Percentiles rank a stretch among this genome's conserved stretches.
These are phyloP conservation scores for Starmerella gropengiesseri DNA, from an alignment of 805 yeast genomes.

Conservation along the genomic window DNA sequence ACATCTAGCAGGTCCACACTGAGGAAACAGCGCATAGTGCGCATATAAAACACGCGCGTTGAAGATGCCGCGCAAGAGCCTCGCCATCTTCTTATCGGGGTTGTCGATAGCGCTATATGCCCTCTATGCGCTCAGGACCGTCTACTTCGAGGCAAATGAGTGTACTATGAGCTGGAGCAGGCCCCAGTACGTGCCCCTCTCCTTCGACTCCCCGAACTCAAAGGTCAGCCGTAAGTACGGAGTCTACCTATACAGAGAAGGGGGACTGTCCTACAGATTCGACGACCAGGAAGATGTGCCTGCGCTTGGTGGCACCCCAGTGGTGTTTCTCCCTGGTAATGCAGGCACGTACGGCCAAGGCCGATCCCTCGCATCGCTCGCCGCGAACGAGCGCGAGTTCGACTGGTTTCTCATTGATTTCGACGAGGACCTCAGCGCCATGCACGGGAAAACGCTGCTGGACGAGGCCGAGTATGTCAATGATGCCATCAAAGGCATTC, in stretches of 20 bases:
- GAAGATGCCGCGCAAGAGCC: neutral
- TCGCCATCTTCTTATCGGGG: neutral
- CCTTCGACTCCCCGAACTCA: slow-evolving; percentile 14
- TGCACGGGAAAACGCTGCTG: slow-evolving; percentile 84
- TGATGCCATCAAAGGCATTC: slow-evolving; percentile 71
- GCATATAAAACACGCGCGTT: too few relatives aligned
- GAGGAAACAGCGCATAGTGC: too few relatives aligned
- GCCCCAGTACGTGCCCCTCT: slow-evolving; percentile 17
- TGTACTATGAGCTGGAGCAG: slow-evolving; percentile 22
- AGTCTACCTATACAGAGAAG: slow-evolving; percentile 79
- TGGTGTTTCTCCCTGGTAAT: slow-evolving; percentile 90
- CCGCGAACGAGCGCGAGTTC: slow-evolving; percentile 46
- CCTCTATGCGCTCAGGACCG: neutral
- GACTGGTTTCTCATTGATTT: slow-evolving; percentile 91
- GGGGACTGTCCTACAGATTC: slow-evolving; percentile 32
- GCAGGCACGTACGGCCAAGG: slow-evolving; percentile 91
- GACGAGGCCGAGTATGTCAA: slow-evolving; percentile 91
- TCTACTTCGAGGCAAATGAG: slow-evolving; percentile 15
- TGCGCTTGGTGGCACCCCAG: slow-evolving; percentile 69
- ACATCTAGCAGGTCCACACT: too few relatives aligned
- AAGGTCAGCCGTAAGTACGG: slow-evolving; percentile 38
- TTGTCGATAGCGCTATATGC: neutral
- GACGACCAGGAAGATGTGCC: slow-evolving; percentile 12
- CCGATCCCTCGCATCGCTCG: slow-evolving; percentile 80
- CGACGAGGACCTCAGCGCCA: slow-evolving; percentile 91